Evolutionary conservation across 2,329 filamentous ascomycete species (phyloP).

Genomic region (Decorospora gaudefroyi): DNA sequence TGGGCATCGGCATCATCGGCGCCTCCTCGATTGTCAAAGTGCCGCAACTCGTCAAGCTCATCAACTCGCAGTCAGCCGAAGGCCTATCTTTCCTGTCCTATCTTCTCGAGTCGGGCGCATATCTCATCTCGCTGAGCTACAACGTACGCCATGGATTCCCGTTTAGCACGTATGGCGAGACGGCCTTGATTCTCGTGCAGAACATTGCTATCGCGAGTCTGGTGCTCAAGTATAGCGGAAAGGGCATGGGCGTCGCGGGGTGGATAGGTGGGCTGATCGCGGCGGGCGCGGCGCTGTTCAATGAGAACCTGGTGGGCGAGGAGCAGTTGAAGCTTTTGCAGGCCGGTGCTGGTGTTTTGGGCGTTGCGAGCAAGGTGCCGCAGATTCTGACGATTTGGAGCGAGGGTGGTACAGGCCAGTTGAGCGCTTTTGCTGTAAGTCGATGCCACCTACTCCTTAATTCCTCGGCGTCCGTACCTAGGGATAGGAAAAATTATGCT

Average conservation of each 20-base stretch:
- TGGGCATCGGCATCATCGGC: slow-evolving; percentile 91
- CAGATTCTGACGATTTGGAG: slow-evolving; percentile 87
- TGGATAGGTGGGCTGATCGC: slow-evolving; percentile 78
- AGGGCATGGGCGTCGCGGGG: slow-evolving; percentile 68
- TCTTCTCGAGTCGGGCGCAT: slow-evolving; percentile 84
- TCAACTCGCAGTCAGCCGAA: slow-evolving; percentile 75
- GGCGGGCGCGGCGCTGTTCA: slow-evolving; percentile 71
- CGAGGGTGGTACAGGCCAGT: slow-evolving; percentile 87
- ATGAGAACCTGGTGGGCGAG: slow-evolving; percentile 65
- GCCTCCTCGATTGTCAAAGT: slow-evolving; percentile 93
- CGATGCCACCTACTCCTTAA: no score
- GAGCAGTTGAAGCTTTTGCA: slow-evolving; percentile 74
- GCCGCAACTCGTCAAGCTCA: slow-evolving; percentile 92
- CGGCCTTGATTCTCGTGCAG: slow-evolving; percentile 86
- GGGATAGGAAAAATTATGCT: neutral
- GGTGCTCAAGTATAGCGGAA: slow-evolving; percentile 81
- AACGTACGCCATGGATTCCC: slow-evolving; percentile 89
- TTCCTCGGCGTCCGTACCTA: no score
- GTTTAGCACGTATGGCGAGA: slow-evolving; percentile 97
- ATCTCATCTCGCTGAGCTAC: slow-evolving; percentile 89
- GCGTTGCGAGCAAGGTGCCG: slow-evolving; percentile 88
- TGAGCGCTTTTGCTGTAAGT: slow-evolving; percentile 92
- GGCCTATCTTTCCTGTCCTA: slow-evolving; percentile 91
- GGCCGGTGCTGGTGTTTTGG: slow-evolving; percentile 78
- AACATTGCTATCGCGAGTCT: slow-evolving; percentile 87